phyloP scores from a whole-genome alignment of 441 rosid genomes.

The Mallotus japonicus region DNA sequence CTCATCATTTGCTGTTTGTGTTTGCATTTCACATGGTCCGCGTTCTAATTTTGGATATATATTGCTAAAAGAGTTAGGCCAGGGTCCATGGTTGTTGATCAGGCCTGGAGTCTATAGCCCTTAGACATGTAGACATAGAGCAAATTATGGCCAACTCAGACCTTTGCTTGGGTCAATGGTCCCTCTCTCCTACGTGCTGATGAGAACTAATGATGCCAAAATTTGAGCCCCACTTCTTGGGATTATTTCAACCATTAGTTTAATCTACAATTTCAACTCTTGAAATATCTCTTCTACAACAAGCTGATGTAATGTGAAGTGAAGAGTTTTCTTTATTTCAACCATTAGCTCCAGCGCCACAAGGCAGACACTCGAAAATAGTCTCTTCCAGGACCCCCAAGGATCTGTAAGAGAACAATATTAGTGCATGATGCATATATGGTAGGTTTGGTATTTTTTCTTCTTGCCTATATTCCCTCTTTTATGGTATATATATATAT shows the following conservation, averaged over 20 bases:
- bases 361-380: no score
- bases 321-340: no score
- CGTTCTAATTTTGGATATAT: background rate
- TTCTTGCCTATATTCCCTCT: background rate
- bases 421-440: no score
- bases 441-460: background rate
- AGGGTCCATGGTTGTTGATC: conserved; percentile 1
- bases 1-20: background rate
- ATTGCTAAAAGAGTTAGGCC: background rate
- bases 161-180: background rate
- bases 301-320: conserved; percentile 17
- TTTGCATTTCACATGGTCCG: no score
- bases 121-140: background rate
- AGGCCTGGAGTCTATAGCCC: background rate
- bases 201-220: background rate
- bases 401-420: no score
- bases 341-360: no score
- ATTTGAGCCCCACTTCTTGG: background rate
- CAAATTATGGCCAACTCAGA: background rate
- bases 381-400: no score
- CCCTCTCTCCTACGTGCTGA: background rate
- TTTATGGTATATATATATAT: no score
- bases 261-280: background rate
- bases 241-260: no score
- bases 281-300: background rate